Evolutionary conservation across 805 yeast genomes (phyloP), one percentile per base, ranked within the genome.

Genomic region (Zygosaccharomyces kombuchaensis): DNA sequence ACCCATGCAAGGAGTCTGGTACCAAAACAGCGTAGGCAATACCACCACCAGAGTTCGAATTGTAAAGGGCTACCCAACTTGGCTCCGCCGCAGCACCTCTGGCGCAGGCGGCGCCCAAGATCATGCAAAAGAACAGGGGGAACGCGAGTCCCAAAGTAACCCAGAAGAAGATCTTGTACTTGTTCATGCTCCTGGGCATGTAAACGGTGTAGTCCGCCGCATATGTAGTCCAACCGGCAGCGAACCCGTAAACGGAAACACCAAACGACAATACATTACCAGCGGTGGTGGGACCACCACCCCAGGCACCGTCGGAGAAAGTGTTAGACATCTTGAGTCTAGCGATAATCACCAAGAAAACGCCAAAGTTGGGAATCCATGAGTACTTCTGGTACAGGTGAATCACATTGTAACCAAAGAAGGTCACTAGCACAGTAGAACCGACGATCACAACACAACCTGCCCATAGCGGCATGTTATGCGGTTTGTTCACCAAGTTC

Each of bases 181-280:
- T 70, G 66, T 76, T 77, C 52, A 82, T 79, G 59, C 77, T 74
- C 57, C 76, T 72, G 54, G 84, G 87, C 77, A 85, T 87, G 71
- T 87, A 90, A 36, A 84, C 88, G 40, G 96, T 87, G 70, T 89
- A 90, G 70, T 89, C 97, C 43, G 95, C 80, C 22, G 96, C 93
- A 57, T 82, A 87, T 14, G 96, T 82, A 46, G 95, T 80, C 97
- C 97, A 89, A 52, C 96, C 96, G 44, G 96, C 78, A 41, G 96
- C 95, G 60, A 83, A 89, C 52, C 96, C 96, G 58, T 78, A 89
- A 52, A 85, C 66, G 36, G 93, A 69, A 65, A 89, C 82, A 62
- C 96, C 96, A 55, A 84, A 87, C 16, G 91, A 80, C 46, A 89
- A 71, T 14, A 87, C 89, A 58, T 66, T 58, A 52, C 87, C 96